Evolutionary conservation across 2,329 filamentous ascomycete genomes (phyloP).

Genomic region (Beauveria varroae): DNA sequence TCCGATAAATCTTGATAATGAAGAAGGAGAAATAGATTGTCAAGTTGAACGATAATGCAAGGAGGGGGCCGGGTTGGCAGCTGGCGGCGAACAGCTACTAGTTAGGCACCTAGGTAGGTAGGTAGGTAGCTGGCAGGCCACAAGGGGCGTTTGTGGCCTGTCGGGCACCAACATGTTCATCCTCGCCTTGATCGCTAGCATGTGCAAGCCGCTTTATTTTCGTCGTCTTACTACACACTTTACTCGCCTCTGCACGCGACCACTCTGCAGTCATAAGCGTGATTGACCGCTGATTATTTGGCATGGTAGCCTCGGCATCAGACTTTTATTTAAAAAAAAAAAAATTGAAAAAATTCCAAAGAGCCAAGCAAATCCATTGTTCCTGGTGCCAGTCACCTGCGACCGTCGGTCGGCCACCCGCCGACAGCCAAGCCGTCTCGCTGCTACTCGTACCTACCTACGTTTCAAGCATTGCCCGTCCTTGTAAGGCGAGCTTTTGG

Average conservation of each 20-base stretch:
- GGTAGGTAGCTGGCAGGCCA: background rate
- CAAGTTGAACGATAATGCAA: background rate
- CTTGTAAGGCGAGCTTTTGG: too few species aligned
- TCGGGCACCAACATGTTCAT: background rate
- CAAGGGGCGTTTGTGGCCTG: background rate
- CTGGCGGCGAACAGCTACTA: background rate
- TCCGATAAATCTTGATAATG: background rate
- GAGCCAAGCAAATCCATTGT: background rate
- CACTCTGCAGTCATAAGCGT: background rate
- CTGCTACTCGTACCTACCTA: too few species aligned
- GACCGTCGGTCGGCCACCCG: background rate
- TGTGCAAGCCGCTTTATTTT: constrained; percentile 12
- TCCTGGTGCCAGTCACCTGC: background rate
- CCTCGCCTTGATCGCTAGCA: background rate
- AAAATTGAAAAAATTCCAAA: background rate
- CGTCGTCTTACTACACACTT: constrained; percentile 5
- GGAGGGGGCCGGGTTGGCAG: background rate
- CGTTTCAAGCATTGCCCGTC: too few species aligned
- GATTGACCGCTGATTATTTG: background rate
- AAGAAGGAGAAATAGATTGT: background rate
- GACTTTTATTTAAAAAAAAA: background rate
- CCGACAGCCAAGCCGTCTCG: too few species aligned
- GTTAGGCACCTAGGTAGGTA: too few species aligned
- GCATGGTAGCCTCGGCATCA: background rate
- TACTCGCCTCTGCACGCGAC: background rate